These are phyloP conservation scores for Vitis amurensis DNA, from an alignment of 164 flowering plant genomes.

Conservation along the genomic window DNA sequence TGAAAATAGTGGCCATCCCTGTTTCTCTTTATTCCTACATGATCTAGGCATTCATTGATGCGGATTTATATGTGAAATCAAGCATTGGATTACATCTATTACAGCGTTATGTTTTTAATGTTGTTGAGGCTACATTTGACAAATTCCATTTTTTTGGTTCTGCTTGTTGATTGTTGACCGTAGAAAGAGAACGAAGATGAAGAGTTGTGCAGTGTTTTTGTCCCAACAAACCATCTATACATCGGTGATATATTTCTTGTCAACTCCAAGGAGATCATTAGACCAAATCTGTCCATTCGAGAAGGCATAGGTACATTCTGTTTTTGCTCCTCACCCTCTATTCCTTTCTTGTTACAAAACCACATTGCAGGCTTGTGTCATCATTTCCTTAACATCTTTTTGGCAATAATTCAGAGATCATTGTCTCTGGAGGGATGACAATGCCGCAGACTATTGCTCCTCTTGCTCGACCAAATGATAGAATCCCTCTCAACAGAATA, in stretches of 20 bases:
- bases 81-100: too few species aligned
- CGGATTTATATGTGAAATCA: too few species aligned
- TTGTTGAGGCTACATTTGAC: not conserved
- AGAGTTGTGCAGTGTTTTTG: constrained; percentile 77
- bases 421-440: constrained; percentile 90
- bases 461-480: constrained; percentile 42
- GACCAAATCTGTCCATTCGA: constrained; percentile 78
- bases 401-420: constrained; percentile 60
- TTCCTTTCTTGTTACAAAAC: not conserved
- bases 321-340: not conserved
- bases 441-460: constrained; percentile 83
- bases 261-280: constrained; percentile 65
- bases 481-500: constrained; percentile 57
- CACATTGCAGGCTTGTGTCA: not conserved
- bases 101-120: not conserved
- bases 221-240: constrained; percentile 80
- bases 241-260: constrained; percentile 75
- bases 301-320: constrained; percentile 74
- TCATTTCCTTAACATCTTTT: not conserved
- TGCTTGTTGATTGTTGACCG: constrained; percentile 8
- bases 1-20: too few species aligned
- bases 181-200: constrained; percentile 75
- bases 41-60: too few species aligned
- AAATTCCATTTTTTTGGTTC: constrained; percentile 1
- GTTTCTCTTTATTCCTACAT: too few species aligned